Conservation (phyloP, 306 rosid species). For the Hippophae tibetana region DNA sequence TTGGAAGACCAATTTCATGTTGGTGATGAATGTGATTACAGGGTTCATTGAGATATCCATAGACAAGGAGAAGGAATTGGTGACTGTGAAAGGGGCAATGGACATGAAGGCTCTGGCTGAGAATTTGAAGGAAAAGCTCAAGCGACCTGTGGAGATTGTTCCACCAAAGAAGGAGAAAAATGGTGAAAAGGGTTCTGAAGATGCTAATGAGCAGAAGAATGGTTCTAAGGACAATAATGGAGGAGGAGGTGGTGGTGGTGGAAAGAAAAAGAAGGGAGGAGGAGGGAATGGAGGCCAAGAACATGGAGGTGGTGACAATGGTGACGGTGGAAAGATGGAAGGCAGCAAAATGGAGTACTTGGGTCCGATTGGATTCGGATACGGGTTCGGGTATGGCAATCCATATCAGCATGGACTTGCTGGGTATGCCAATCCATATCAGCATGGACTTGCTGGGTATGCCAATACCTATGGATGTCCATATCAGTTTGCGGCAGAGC, state of each 20-base stretch:
- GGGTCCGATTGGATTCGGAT: conserved; percentile 16
- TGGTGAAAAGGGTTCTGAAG: background rate
- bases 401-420: background rate
- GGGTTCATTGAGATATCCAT: conserved; percentile 38
- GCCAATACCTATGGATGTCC: no score
- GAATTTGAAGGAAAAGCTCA: conserved; percentile 35
- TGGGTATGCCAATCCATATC: no score
- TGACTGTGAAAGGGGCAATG: conserved; percentile 57
- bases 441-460: background rate
- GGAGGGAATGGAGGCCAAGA: conserved; percentile 14
- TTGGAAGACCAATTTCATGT: background rate
- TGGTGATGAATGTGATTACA: conserved; percentile 11
- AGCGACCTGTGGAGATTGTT: conserved; percentile 48
- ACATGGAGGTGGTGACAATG: conserved; percentile 12
- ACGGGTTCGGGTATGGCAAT: conserved; percentile 18
- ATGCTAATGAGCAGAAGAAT: conserved; percentile 1
- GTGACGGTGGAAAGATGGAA: conserved; percentile 21
- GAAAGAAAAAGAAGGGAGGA: conserved; percentile 15
- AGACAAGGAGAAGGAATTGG: conserved; percentile 46
- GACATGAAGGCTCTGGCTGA: conserved; percentile 44
- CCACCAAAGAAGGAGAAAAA: conserved; percentile 55
- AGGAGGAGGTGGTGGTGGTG: conserved; percentile 8
- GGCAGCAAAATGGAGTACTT: conserved; percentile 23
- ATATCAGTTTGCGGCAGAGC: no score
- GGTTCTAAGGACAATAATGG: conserved; percentile 12